Evolutionary conservation across 2,329 filamentous ascomycete species (phyloP).

Genomic region (Mollisia scopiformis): DNA sequence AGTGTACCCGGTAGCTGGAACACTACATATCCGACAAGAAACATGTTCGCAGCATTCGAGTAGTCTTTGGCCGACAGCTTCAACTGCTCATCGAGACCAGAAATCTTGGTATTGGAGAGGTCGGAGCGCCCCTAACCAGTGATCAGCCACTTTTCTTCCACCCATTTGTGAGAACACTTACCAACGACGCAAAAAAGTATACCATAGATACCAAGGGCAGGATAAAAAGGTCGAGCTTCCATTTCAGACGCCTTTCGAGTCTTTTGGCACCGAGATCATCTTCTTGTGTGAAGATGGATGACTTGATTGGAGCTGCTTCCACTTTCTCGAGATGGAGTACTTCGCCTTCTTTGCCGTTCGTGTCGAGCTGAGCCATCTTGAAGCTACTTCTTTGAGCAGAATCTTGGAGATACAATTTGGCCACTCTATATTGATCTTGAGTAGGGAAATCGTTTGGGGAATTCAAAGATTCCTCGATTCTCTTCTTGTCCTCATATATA

Average conservation of each 20-base stretch:
- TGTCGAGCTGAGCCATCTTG: background rate
- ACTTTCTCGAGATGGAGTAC: background rate
- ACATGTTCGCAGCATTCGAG: background rate
- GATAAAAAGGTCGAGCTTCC: background rate
- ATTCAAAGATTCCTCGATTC: no score
- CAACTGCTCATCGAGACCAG: background rate
- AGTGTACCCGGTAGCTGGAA: background rate
- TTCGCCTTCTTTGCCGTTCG: background rate
- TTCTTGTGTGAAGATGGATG: background rate
- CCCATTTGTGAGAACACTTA: no score
- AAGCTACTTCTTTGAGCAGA: background rate
- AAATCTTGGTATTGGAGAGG: background rate
- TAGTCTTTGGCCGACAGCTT: background rate
- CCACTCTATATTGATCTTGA: no score
- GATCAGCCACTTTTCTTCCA: no score
- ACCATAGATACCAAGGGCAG: background rate
- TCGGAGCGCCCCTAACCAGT: background rate
- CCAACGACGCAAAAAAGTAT: background rate
- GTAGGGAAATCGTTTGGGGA: no score
- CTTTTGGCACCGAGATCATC: background rate
- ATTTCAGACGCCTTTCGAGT: background rate
- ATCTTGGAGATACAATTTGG: no score
- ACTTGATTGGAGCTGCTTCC: background rate
- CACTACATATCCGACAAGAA: background rate
- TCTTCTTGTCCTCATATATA: no score